phyloP scores from a whole-genome alignment of 306 rosid species.

The Ceratonia siliqua region DNA sequence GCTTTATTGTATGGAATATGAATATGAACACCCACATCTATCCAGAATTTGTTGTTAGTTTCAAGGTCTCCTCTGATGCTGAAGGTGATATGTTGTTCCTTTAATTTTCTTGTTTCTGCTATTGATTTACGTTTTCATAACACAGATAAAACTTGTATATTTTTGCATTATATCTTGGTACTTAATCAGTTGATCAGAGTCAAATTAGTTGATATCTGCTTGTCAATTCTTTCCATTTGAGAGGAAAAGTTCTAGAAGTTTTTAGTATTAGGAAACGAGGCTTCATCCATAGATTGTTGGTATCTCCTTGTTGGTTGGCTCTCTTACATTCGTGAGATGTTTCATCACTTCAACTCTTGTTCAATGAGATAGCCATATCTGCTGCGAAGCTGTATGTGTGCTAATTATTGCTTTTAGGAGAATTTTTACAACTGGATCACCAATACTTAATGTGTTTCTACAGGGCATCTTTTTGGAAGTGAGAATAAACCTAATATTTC shows the following conservation, averaged over 20 bases:
- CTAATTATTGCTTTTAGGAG: constrained; percentile 13
- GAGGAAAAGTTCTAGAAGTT: constrained; percentile 31
- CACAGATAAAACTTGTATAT: neutral
- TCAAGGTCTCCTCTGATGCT: constrained; percentile 56
- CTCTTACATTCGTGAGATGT: constrained; percentile 37
- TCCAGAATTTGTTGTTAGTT: constrained; percentile 82
- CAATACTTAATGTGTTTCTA: constrained; percentile 28
- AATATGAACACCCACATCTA: constrained; percentile 76
- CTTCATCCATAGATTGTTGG: constrained; percentile 34
- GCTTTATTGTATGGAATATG: constrained; percentile 74
- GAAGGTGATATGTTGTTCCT: constrained; percentile 66
- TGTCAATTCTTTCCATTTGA: constrained; percentile 23
- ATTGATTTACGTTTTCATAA: constrained; percentile 14
- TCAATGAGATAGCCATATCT: constrained; percentile 40
- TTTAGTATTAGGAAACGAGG: constrained; percentile 20
- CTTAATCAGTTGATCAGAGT: constrained; percentile 28
- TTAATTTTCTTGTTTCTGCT: constrained; percentile 7
- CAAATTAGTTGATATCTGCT: constrained; percentile 26
- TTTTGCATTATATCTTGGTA: constrained; percentile 6
- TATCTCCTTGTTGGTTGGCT: constrained; percentile 40
- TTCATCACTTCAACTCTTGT: constrained; percentile 37
- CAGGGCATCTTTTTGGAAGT: constrained; percentile 50
- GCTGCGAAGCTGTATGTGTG: constrained; percentile 40
- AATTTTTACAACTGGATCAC: constrained; percentile 25
- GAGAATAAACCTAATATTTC: constrained; percentile 49